A percentile compares a stretch with the other conserved stretches of the same genome.
These are phyloP conservation scores for Monascus ruber DNA, from an alignment of 2,329 filamentous ascomycete genomes.

Conservation along the genomic window DNA sequence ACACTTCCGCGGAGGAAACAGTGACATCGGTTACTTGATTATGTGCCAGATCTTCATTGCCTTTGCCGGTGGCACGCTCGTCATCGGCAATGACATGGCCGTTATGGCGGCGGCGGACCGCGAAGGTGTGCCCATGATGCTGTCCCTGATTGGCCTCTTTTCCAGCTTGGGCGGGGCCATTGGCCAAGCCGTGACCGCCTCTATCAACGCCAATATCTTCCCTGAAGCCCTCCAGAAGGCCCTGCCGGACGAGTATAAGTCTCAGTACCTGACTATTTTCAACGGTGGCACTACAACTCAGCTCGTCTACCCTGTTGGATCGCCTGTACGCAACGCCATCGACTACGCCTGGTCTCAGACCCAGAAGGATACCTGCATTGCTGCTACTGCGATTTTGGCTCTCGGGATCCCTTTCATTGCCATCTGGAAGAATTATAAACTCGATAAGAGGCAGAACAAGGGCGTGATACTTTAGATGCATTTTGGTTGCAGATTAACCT, in stretches of 20 bases:
- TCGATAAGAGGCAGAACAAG: constrained; percentile 30
- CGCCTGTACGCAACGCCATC: constrained; percentile 20
- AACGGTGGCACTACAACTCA: constrained; percentile 17
- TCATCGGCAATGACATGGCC: constrained; percentile 47
- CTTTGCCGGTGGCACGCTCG: constrained; percentile 41
- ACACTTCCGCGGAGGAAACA: constrained; percentile 40
- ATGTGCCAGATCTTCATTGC: constrained; percentile 48
- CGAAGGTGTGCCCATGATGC: constrained; percentile 40
- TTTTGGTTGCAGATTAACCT: too few relatives aligned
- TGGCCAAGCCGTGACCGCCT: constrained; percentile 18
- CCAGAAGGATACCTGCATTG: constrained; percentile 26
- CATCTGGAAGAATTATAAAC: constrained; percentile 29
- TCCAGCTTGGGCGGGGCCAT: constrained; percentile 25
- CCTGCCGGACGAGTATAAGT: constrained; percentile 29
- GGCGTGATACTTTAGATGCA: constrained; percentile 15
- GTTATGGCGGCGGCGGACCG: constrained; percentile 47
- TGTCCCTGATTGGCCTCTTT: constrained; percentile 25
- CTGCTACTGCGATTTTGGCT: constrained; percentile 21
- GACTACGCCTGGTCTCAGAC: constrained; percentile 27
- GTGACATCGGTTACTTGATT: constrained; percentile 40
- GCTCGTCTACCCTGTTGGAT: constrained; percentile 18
- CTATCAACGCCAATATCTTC: constrained; percentile 51
- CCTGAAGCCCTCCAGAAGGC: constrained; percentile 32
- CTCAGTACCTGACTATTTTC: constrained; percentile 12
- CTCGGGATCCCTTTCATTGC: constrained; percentile 23